These are phyloP conservation scores for Kwoniella europaea DNA, from an alignment of 768 basidiomycete genomes.

Conservation along the genomic window DNA sequence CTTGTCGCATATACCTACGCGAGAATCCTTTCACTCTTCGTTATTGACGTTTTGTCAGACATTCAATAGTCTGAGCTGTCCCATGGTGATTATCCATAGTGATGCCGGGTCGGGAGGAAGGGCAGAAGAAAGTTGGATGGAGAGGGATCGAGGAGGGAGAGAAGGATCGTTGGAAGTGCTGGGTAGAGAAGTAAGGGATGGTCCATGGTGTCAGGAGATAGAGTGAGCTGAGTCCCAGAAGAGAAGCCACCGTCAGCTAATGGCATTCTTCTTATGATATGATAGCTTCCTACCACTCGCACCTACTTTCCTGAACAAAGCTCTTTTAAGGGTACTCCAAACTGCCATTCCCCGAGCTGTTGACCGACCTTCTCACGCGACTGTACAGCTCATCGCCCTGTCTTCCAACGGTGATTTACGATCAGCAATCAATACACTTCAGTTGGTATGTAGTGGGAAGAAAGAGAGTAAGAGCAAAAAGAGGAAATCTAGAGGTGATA, in stretches of 20 bases:
- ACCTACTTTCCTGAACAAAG: slow-evolving; percentile 78
- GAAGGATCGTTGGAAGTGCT: slow-evolving; percentile 68
- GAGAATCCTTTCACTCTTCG: slow-evolving; percentile 72
- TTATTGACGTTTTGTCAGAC: slow-evolving; percentile 65
- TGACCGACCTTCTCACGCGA: slow-evolving; percentile 66
- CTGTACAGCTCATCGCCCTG: slow-evolving; percentile 75
- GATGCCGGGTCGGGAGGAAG: slow-evolving; percentile 81
- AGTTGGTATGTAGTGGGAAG: slow-evolving; percentile 68
- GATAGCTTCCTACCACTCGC: slow-evolving; percentile 90
- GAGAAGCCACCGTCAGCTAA: neutral
- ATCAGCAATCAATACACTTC: slow-evolving; percentile 88
- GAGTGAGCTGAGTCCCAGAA: slow-evolving; percentile 62
- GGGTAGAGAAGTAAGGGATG: slow-evolving; percentile 70
- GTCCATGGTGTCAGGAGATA: slow-evolving; percentile 79
- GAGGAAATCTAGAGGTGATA: slow-evolving; percentile 34
- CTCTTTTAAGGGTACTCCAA: slow-evolving; percentile 68
- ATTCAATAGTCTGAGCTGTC: slow-evolving; percentile 59
- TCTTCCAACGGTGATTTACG: slow-evolving; percentile 89
- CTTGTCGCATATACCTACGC: slow-evolving; percentile 73
- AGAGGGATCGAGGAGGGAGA: slow-evolving; percentile 62
- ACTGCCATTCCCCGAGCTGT: slow-evolving; percentile 60
- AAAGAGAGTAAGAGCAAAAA: slow-evolving; percentile 39
- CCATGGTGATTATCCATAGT: slow-evolving; percentile 81
- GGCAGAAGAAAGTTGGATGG: slow-evolving; percentile 62
- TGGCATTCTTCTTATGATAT: neutral